Percentiles rank a stretch among this genome's conserved stretches.
phyloP scores from a whole-genome alignment of 306 rosid genomes.

The Cercis canadensis region DNA sequence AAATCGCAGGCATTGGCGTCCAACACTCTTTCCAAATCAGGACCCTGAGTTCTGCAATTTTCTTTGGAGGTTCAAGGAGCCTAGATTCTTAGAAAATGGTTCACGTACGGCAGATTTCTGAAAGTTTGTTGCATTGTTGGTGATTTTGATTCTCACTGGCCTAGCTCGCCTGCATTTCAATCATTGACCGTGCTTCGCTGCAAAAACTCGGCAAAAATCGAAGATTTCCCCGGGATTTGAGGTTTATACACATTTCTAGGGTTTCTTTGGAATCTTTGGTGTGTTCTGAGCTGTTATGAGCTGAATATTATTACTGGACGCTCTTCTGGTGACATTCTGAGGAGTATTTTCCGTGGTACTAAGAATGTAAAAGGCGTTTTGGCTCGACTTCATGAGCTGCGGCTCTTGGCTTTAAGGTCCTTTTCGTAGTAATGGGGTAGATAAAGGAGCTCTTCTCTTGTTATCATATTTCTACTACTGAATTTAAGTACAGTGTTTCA shows the following conservation, averaged over 20 bases:
- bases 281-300: constrained; percentile 50
- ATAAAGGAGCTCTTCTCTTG: constrained; percentile 19
- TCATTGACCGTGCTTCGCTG: background rate
- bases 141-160: constrained; percentile 28
- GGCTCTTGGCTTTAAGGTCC: constrained; percentile 28
- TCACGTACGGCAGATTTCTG: constrained; percentile 30
- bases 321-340: constrained; percentile 7
- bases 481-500: constrained; percentile 28
- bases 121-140: constrained; percentile 46
- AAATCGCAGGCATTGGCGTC: constrained; percentile 48
- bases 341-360: constrained; percentile 29
- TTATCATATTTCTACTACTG: constrained; percentile 32
- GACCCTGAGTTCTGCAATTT: constrained; percentile 27
- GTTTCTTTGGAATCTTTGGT: constrained; percentile 38
- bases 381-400: constrained; percentile 48
- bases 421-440: constrained; percentile 56
- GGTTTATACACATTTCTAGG: constrained; percentile 52
- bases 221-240: constrained; percentile 36
- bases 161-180: constrained; percentile 19
- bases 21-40: constrained; percentile 15
- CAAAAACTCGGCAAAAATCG: constrained; percentile 4
- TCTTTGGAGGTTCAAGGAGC: constrained; percentile 37
- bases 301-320: constrained; percentile 46
- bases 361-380: constrained; percentile 25
- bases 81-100: constrained; percentile 36